A percentile compares a stretch with the other conserved stretches of the same genome.
These are phyloP conservation scores for Protomyces macrosporus DNA, from an alignment of 1,139 yeast species.

Conservation along the genomic window DNA sequence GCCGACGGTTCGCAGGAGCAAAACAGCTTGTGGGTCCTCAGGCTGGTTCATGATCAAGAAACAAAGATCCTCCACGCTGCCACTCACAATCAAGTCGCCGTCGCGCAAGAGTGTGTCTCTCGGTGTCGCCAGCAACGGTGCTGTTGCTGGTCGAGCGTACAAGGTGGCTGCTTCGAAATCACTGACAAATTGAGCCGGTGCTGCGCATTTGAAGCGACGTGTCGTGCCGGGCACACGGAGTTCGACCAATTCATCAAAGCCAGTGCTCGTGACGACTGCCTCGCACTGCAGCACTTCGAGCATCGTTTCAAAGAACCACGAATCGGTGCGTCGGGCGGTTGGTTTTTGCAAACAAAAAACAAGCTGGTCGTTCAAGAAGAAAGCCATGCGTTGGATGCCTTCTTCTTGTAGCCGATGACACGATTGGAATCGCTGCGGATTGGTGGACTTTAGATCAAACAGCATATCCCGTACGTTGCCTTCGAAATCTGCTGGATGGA, in stretches of 20 bases:
- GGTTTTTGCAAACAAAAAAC: background rate
- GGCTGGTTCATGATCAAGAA: background rate
- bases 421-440: background rate
- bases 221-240: background rate
- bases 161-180: background rate
- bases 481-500: background rate
- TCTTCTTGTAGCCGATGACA: background rate
- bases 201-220: background rate
- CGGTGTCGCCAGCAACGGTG: background rate
- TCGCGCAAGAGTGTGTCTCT: background rate
- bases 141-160: background rate
- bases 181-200: background rate
- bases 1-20: constrained; percentile 1
- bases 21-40: background rate
- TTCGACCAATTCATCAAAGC: background rate
- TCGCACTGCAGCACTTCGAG: background rate
- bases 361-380: background rate
- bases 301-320: background rate
- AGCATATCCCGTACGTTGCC: background rate
- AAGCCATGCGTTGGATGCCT: background rate
- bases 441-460: background rate
- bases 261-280: background rate
- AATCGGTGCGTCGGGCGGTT: background rate
- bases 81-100: background rate
- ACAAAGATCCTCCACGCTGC: background rate